Percentiles rank a stretch among this genome's conserved stretches.
Evolutionary conservation across 2,329 filamentous ascomycete species (phyloP).

Genomic region (Drechslerella dactyloides): DNA sequence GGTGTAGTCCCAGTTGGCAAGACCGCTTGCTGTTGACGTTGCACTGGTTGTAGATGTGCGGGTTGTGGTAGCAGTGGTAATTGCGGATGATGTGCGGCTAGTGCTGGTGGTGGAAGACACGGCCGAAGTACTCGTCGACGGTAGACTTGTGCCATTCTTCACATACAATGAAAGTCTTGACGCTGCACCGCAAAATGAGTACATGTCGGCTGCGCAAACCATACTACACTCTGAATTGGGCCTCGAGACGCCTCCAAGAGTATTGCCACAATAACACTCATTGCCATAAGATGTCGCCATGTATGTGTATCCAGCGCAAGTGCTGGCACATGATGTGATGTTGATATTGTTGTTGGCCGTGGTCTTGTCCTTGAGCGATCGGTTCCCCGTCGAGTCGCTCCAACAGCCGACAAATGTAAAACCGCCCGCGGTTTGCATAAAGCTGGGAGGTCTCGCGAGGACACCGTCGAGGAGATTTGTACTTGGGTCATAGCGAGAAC

Average conservation of each 20-base stretch:
- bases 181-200: constrained; percentile 40
- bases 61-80: not conserved
- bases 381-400: constrained; percentile 31
- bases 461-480: constrained; percentile 48
- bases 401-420: constrained; percentile 42
- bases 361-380: constrained; percentile 27
- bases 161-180: constrained; percentile 40
- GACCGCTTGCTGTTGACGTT: not conserved
- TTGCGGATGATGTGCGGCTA: not conserved
- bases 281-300: constrained; percentile 55
- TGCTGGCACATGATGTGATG: constrained; percentile 40
- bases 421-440: constrained; percentile 21
- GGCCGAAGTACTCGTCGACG: not conserved
- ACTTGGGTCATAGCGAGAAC: constrained; percentile 23
- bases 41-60: constrained; percentile 8
- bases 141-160: constrained; percentile 15
- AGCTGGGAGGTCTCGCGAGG: constrained; percentile 28
- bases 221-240: constrained; percentile 41
- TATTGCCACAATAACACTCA: constrained; percentile 59
- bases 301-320: constrained; percentile 29
- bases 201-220: constrained; percentile 39
- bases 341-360: constrained; percentile 23
- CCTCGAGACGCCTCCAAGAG: constrained; percentile 53
- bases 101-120: not conserved
- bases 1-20: constrained; percentile 14